Conservation (phyloP, 139 green algal genomes). For the Raphidocelis subcapitata region DNA sequence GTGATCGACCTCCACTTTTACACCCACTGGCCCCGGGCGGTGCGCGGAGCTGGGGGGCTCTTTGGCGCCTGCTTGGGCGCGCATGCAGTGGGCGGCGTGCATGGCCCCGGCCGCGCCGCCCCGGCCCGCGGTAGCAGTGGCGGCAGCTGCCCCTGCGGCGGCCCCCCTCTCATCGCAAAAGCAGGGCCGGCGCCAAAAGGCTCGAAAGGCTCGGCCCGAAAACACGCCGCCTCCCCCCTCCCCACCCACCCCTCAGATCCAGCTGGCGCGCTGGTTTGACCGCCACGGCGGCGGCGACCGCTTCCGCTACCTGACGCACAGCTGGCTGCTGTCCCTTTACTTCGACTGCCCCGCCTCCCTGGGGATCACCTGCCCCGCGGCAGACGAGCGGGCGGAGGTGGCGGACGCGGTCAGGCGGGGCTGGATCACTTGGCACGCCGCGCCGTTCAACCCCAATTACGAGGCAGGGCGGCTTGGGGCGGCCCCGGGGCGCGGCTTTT, state of each 20-base stretch:
- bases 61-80: too few relatives aligned
- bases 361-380: slow-evolving; percentile 49
- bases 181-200: too few relatives aligned
- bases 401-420: slow-evolving; percentile 36
- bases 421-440: slow-evolving; percentile 58
- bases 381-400: slow-evolving; percentile 22
- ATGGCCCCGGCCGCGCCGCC: too few relatives aligned
- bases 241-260: neutral
- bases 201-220: neutral
- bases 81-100: too few relatives aligned
- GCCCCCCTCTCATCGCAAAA: neutral
- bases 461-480: too few relatives aligned
- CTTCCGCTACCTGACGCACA: slow-evolving; percentile 44
- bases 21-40: slow-evolving; percentile 41
- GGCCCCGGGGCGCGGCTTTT: too few relatives aligned
- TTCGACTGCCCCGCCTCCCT: slow-evolving; percentile 58
- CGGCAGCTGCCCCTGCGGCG: too few relatives aligned
- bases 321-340: slow-evolving; percentile 56
- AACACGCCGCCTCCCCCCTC: neutral
- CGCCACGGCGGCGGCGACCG: slow-evolving; percentile 24
- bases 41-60: neutral
- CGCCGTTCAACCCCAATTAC: slow-evolving; percentile 60
- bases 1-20: slow-evolving; percentile 64
- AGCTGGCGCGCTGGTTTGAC: neutral
- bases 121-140: too few relatives aligned